phyloP scores from a whole-genome alignment of 805 yeast species.

The Saturnispora mendoncae region DNA sequence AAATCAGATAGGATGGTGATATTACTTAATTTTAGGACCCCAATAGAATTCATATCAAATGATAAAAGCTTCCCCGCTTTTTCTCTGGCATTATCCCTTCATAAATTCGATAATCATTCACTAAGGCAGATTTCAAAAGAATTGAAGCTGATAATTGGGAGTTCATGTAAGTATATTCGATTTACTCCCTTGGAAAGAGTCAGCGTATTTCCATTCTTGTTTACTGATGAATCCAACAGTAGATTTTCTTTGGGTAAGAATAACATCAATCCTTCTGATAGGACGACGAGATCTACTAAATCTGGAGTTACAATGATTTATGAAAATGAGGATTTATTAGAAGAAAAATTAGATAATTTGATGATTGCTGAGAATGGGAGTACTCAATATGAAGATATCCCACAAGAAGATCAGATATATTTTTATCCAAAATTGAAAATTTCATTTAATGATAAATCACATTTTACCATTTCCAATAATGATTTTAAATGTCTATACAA shows the following conservation, averaged over 20 bases:
- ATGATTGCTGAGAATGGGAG: slow-evolving; percentile 29
- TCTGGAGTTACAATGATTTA: slow-evolving; percentile 6
- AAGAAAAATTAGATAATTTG: slow-evolving; percentile 29
- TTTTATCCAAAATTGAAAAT: slow-evolving; percentile 35
- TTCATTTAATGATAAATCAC: slow-evolving; percentile 44
- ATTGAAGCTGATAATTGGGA: too few relatives aligned
- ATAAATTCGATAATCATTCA: too few relatives aligned
- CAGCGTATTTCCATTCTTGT: too few relatives aligned
- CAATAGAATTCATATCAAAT: too few relatives aligned
- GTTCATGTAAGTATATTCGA: too few relatives aligned
- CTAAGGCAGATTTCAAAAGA: too few relatives aligned
- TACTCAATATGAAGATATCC: slow-evolving; percentile 24
- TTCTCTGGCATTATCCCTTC: too few relatives aligned
- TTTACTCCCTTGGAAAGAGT: too few relatives aligned
- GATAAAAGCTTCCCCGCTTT: too few relatives aligned
- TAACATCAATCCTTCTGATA: background rate
- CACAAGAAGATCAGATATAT: slow-evolving; percentile 24
- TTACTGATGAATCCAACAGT: background rate
- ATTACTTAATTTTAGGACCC: too few relatives aligned
- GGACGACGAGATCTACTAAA: slow-evolving; percentile 8
- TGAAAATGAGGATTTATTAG: slow-evolving; percentile 11
- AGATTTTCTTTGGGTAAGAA: slow-evolving; percentile 1
- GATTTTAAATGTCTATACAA: slow-evolving; percentile 77
- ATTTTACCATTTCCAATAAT: slow-evolving; percentile 48
- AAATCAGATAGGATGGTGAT: too few relatives aligned